Base-by-base conservation (phyloP, 805 yeast genomes). In the Candida corydali region DNA sequence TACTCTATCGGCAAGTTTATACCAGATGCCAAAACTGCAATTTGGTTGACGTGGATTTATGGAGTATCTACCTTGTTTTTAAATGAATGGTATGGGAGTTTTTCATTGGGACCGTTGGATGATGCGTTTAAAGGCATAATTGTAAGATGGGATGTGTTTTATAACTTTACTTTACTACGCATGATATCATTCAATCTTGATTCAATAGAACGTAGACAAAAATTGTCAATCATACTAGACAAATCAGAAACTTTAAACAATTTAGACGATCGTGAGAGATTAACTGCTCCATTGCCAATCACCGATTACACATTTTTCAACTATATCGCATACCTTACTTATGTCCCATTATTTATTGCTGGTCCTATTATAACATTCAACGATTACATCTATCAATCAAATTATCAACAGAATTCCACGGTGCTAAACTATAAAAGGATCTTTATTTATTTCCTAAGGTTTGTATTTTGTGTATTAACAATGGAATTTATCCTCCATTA, bases 321-420 rank as follows among this genome's bases (percentile, higher is more conserved):
- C 53, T 86, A 83, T 54, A 42, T 87, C 28, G 80, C 95, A 0
- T 93, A 88, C 54, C 56, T 86, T 23, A 63, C 82, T 4, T 93
- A 93, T 51, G 76, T 96, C 0, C 99, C 99, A 3, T 63, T 93
- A 32, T 86, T 85, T 59, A 80, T 93, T 48, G 97, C 96, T 2
- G 99, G 99, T 1, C 99, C 99, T 17, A 79, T 93, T 12, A 54
- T 93, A 28, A 85, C 98, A 0, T 93, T 85, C 67, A 93, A 93
- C 61, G 98, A 93, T 58, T 93, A 80, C 57, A 58, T 84, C 28
- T 80, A 81, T 48, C 98, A 93, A 63, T 67, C 81, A 3, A 61
- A 65, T 25, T 68, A 73, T 44, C 70, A 77, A 12, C 59, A 49
- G 31, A 61, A 82, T 12, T 70, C 82, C 1, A 75, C 94, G 0